phyloP scores from a whole-genome alignment of 179 eudicot genomes.

The Amaranthus tricolor region DNA sequence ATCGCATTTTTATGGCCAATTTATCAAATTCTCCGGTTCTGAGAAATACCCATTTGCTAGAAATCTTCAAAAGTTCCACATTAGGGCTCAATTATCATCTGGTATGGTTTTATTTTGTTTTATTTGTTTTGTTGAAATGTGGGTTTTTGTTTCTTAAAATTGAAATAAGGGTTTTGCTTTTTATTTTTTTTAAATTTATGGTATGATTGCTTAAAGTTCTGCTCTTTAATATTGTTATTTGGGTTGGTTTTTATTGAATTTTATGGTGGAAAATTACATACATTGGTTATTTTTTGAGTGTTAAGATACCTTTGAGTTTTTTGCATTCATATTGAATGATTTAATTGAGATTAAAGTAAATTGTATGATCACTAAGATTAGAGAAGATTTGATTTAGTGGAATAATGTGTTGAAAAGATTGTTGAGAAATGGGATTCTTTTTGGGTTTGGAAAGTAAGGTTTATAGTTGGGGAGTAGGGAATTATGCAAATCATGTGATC shows the following conservation, averaged over 20 bases:
- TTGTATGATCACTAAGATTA: neutral
- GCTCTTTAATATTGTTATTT: neutral
- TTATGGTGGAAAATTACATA: too few relatives aligned
- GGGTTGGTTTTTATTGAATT: neutral
- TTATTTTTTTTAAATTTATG: neutral
- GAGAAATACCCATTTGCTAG: slow-evolving; percentile 29
- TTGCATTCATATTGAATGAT: too few relatives aligned
- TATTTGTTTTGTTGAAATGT: neutral
- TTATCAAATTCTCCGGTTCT: slow-evolving; percentile 22
- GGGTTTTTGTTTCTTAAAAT: neutral
- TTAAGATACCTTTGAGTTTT: too few relatives aligned
- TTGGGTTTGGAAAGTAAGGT: neutral
- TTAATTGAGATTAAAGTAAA: neutral
- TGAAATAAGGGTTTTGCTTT: neutral
- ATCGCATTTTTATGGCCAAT: slow-evolving; percentile 26
- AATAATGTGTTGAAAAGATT: neutral
- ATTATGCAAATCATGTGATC: neutral
- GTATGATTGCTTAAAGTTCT: neutral
- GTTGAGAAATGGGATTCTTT: neutral
- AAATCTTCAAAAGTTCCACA: slow-evolving; percentile 28
- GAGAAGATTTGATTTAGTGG: too few relatives aligned
- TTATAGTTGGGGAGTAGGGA: neutral
- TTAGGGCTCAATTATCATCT: slow-evolving; percentile 38
- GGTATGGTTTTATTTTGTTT: slow-evolving; percentile 32
- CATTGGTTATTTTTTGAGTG: too few relatives aligned